These are phyloP conservation scores for Phytophthora citrophthora DNA, from an alignment of 352 stramenopile genomes.

Conservation along the genomic window DNA sequence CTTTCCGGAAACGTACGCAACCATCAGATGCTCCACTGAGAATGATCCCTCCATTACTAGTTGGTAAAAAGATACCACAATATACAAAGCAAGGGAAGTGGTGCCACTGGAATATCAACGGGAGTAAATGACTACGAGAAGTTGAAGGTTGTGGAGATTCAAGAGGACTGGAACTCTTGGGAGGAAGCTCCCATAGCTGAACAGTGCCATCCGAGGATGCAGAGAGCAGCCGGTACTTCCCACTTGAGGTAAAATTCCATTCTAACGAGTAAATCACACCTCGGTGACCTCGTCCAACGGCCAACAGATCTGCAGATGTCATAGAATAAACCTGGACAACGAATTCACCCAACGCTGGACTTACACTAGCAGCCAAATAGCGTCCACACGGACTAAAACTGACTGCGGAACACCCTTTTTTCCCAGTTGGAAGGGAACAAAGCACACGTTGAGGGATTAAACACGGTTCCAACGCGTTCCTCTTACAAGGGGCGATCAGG, in stretches of 20 bases:
- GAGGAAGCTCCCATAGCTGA: conserved; percentile 46
- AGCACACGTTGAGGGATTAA: conserved; percentile 65
- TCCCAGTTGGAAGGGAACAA: conserved; percentile 56
- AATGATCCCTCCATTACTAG: conserved; percentile 30
- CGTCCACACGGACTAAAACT: conserved; percentile 65
- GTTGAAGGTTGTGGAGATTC: conserved; percentile 1
- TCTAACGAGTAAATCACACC: conserved; percentile 67
- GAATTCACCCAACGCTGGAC: conserved; percentile 39
- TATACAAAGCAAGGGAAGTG: conserved; percentile 77
- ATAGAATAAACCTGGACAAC: conserved; percentile 58
- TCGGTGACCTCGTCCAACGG: conserved; percentile 52
- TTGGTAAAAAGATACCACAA: conserved; percentile 59
- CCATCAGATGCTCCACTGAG: conserved; percentile 68
- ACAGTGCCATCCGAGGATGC: conserved; percentile 67
- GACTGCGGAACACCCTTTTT: conserved; percentile 63
- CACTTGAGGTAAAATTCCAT: conserved; percentile 36
- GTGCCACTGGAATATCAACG: conserved; percentile 46
- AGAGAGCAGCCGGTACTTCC: conserved; percentile 43
- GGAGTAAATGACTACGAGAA: conserved; percentile 9
- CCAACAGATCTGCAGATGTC: conserved; percentile 41
- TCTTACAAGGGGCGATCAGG: conserved; percentile 35
- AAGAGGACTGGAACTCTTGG: not conserved
- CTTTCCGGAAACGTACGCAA: conserved; percentile 46
- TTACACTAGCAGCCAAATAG: conserved; percentile 57
- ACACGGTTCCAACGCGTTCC: conserved; percentile 47